A percentile compares a stretch with the other conserved stretches of the same genome.
phyloP scores from a whole-genome alignment of 2,329 filamentous ascomycete species.

The Fusarium decemcellulare region DNA sequence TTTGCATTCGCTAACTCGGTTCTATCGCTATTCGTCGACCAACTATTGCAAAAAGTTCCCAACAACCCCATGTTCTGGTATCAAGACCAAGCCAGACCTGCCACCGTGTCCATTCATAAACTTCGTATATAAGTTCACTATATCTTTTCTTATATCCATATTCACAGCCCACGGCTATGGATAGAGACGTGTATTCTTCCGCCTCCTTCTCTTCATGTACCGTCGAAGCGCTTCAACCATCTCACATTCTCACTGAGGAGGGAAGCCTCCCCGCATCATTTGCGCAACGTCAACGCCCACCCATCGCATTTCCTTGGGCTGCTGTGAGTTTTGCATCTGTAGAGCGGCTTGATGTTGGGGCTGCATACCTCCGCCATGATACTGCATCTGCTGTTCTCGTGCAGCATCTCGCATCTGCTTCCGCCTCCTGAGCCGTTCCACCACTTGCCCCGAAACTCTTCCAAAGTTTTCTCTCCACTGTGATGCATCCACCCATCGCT shows the following conservation, averaged over 20 bases:
- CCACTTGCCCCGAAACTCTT: slow-evolving; percentile 60
- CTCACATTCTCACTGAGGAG: slow-evolving; percentile 7
- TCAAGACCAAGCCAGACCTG: too few relatives aligned
- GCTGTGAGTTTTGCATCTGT: slow-evolving; percentile 45
- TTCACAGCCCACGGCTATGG: too few relatives aligned
- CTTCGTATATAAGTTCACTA: too few relatives aligned
- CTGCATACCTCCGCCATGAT: slow-evolving; percentile 48
- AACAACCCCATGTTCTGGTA: too few relatives aligned
- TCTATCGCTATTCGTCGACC: background rate
- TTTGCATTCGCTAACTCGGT: background rate
- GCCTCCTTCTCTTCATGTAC: background rate
- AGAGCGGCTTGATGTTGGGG: slow-evolving; percentile 32
- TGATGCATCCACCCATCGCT: slow-evolving; percentile 71
- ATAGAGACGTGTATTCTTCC: background rate
- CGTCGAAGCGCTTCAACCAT: background rate
- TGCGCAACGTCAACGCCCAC: slow-evolving; percentile 60
- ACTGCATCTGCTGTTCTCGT: slow-evolving; percentile 54
- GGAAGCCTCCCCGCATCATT: slow-evolving; percentile 55
- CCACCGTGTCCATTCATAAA: too few relatives aligned
- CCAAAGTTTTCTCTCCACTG: slow-evolving; percentile 69
- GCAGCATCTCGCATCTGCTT: slow-evolving; percentile 50
- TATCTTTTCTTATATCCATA: too few relatives aligned
- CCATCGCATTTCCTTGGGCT: slow-evolving; percentile 57
- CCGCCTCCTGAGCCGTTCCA: slow-evolving; percentile 59
- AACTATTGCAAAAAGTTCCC: background rate